These are phyloP conservation scores for Colletotrichum spaethianum DNA, from an alignment of 2,329 filamentous ascomycete genomes.

Conservation along the genomic window DNA sequence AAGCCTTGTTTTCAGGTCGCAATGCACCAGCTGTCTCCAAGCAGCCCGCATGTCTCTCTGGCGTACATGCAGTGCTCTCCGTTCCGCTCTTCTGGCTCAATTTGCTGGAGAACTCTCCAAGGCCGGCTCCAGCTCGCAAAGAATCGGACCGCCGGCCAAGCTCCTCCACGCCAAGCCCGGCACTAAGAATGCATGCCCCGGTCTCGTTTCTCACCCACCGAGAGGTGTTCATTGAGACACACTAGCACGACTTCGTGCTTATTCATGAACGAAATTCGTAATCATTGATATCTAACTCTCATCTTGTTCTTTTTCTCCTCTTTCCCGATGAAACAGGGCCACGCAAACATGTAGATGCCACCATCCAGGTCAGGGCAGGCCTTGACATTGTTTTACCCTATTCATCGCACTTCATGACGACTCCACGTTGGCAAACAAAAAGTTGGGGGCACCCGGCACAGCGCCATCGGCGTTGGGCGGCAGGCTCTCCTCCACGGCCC, in stretches of 20 bases:
- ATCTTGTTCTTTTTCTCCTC: slow-evolving; percentile 4
- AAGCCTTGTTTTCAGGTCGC: slow-evolving; percentile 26
- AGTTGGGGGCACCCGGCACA: slow-evolving; percentile 85
- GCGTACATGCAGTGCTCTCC: background rate
- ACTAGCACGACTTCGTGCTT: background rate
- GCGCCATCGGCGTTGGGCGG: slow-evolving; percentile 78
- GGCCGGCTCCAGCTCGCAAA: background rate
- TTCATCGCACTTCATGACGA: slow-evolving; percentile 44
- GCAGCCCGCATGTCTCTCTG: background rate
- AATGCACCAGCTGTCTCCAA: background rate
- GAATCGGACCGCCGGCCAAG: background rate
- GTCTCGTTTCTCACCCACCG: background rate
- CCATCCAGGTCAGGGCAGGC: background rate
- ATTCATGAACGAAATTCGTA: slow-evolving; percentile 8
- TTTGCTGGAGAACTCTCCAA: background rate
- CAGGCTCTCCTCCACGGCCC: slow-evolving; percentile 70
- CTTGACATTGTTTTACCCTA: background rate
- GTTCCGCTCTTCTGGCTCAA: background rate
- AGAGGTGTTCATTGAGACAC: background rate
- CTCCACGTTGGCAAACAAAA: slow-evolving; percentile 86
- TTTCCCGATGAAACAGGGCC: background rate
- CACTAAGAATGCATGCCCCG: slow-evolving; percentile 8
- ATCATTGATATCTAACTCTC: slow-evolving; percentile 25
- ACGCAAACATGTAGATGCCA: background rate
- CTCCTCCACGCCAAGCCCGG: slow-evolving; percentile 4